Base-by-base conservation (phyloP, 177 flowering plant species). In the Vitis hybrid region DNA sequence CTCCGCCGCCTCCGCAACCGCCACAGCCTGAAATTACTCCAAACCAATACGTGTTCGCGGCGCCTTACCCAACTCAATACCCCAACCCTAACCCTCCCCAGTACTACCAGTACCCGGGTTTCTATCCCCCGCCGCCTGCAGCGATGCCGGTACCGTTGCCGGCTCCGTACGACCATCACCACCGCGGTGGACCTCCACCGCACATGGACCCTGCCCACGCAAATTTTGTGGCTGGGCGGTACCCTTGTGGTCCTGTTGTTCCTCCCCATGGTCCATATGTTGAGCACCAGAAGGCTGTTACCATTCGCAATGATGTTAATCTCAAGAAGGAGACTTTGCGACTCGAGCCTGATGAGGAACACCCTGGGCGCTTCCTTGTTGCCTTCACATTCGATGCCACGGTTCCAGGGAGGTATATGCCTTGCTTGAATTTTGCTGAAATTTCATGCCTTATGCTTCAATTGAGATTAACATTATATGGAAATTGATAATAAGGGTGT, bases 281-380 rank as follows among this genome's bases (percentile, higher is more conserved):
- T 18, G 99, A 95, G 83, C 97, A 95, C 66, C 97, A 93, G 89
- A 93, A 90, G 75, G 98, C 98, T 10, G 89, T 90, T 15, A 93
- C 95, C 2, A 93, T 95, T 12, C 73, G 94, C 27, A 95, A 93
- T 66, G 97, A 91, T 78, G 92, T 93, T 19, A 93, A 93, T 83
- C 61, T 95, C 52, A 93, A 89, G 91, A 95, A 92, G 85, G 99
- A 95, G 71, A 91, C 88, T 65, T 64, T 95, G 72, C 80, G 82
- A 76, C 68, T 95, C 14, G 99, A 84, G 75, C 78, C 87, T 1
- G 99, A 95, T 67, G 90, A 83, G 77, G 90, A 82, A 67, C 80
- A 91, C 70, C 93, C 92, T 8, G 99, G 97, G 24, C 74, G 66
- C 64, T 86, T 76, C 54, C 87, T 93, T 52, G 92, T 90, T 27